Base-by-base conservation (phyloP, 2,329 filamentous ascomycete genomes). In the Alternaria conjuncta region DNA sequence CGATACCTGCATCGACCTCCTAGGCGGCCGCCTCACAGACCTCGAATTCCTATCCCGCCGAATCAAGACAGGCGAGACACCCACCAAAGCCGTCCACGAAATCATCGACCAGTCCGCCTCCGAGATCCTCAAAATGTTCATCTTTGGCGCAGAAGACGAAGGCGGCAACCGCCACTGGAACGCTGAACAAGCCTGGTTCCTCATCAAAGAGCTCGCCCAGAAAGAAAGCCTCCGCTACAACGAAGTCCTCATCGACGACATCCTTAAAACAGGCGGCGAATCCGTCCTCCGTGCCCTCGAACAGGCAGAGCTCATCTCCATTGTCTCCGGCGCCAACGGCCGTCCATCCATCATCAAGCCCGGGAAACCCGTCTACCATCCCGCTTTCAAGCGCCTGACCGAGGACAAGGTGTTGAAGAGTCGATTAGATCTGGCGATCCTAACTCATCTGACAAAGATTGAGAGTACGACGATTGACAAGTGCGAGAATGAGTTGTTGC, bases 1-100 rank as follows among this genome's bases (percentile, higher is more conserved):
- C 2, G 94, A 97, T 73, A 86, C 86, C 26, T 94, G 92, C 70
- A 96, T 98, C 68, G 87, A 89, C 26, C 87, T 90, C 0, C 86
- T 99, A 2, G 96, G 96, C 21, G 96, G 96, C 2, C 92, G 96
- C 4, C 86, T 99, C n/a, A 97, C 94, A 0, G 96, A 99, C 75
- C 89, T 99, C 20, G 95, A 98, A 76, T 96, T 96, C 75, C 88
- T 99, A 46, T 92, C 94, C n/a, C 89, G 95, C 36, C 88, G 96
- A 18, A 91, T 99, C 71, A 93, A 93, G 80, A 89, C 91, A 1
- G 95, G 96, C 15, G 94, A 97, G 78, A 91, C 87, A 3, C 96
- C 96, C 1, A 87, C 86, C 67, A 86, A 91, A 70, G 96, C 96
- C 3, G 90, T 97, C 3, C 85, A 89, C 21, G 94, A 97, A 68